Evolutionary conservation across 768 basidiomycete species (phyloP).

Genomic region (Rickenella mellea): DNA sequence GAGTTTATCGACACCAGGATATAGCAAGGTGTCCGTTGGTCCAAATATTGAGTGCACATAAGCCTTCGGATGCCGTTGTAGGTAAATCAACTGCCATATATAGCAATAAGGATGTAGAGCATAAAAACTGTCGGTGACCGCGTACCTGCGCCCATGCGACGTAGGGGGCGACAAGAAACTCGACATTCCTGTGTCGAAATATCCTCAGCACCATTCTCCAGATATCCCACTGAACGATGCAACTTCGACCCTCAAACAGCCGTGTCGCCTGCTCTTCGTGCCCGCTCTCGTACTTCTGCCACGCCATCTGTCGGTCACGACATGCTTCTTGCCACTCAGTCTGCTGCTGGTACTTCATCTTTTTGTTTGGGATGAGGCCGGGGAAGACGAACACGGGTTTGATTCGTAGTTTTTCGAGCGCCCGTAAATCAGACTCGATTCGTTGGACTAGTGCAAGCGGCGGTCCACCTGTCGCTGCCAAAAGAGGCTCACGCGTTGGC

Average conservation of each 20-base stretch:
- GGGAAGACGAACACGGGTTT: slow-evolving; percentile 99
- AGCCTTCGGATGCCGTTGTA: slow-evolving; percentile 84
- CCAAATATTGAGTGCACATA: slow-evolving; percentile 95
- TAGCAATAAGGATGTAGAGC: not conserved
- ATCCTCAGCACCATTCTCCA: slow-evolving; percentile 88
- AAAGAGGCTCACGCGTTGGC: slow-evolving; percentile 77
- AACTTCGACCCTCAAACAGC: slow-evolving; percentile 68
- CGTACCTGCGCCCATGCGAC: slow-evolving; percentile 91
- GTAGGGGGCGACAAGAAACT: slow-evolving; percentile 95
- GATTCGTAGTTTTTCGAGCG: slow-evolving; percentile 84
- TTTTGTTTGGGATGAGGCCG: slow-evolving; percentile 72
- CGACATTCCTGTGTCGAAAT: slow-evolving; percentile 90
- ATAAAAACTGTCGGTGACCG: slow-evolving; percentile 12
- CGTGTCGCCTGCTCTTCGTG: slow-evolving; percentile 84
- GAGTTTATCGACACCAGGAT: slow-evolving; percentile 80
- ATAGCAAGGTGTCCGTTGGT: slow-evolving; percentile 82
- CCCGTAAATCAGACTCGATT: slow-evolving; percentile 86
- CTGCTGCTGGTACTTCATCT: slow-evolving; percentile 53
- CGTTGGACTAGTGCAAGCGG: slow-evolving; percentile 81
- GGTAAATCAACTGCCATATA: slow-evolving; percentile 71
- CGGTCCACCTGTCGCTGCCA: slow-evolving; percentile 91
- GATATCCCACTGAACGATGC: slow-evolving; percentile 78
- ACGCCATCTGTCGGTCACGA: slow-evolving; percentile 74
- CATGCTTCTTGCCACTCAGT: slow-evolving; percentile 49
- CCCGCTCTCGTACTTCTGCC: slow-evolving; percentile 88